Conservation (phyloP, 2,329 filamentous ascomycete genomes). For the Fusarium verticillioides region DNA sequence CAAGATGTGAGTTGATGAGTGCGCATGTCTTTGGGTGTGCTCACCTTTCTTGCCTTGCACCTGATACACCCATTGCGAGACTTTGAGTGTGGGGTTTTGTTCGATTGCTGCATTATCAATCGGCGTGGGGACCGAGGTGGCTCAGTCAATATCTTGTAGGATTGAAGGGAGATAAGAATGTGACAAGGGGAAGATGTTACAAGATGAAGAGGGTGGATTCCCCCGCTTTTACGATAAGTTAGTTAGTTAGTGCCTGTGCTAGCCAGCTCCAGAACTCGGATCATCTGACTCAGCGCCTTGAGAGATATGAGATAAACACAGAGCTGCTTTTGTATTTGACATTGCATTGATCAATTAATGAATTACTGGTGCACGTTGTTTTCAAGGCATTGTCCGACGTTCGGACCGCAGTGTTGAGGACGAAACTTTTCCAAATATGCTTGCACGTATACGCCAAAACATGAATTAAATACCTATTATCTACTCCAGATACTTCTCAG, state of each 20-base stretch:
- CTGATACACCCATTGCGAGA: background rate
- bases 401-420: background rate
- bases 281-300: background rate
- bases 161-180: background rate
- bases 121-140: background rate
- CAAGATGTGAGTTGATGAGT: background rate
- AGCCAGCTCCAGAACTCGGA: background rate
- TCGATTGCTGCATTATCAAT: background rate
- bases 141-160: background rate
- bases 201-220: background rate
- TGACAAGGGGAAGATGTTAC: too few species aligned
- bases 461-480: too few species aligned
- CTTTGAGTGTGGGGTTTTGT: background rate
- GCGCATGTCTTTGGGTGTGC: rapidly evolving
- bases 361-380: background rate
- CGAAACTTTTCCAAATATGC: too few species aligned
- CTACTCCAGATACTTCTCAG: background rate
- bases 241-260: background rate
- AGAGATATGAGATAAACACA: background rate
- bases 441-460: too few species aligned
- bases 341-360: background rate
- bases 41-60: slow-evolving; percentile 8
- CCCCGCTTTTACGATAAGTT: background rate
- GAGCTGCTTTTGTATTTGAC: background rate
- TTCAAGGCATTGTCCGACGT: rapidly evolving